Base-by-base conservation (phyloP, 495 filamentous ascomycete genomes). In the Acidomyces sp. region DNA sequence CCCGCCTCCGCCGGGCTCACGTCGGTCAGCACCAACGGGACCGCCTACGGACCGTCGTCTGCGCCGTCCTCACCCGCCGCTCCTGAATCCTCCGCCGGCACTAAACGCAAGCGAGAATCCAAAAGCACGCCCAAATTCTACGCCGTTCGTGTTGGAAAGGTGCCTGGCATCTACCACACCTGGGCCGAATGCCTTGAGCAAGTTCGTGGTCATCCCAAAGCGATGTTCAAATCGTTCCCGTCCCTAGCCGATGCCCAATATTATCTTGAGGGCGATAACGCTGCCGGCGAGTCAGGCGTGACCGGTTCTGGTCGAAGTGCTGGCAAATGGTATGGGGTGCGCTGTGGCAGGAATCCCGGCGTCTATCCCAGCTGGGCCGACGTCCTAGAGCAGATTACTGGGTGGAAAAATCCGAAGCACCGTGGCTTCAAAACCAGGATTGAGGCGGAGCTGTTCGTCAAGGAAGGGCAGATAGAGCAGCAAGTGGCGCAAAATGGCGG, bases 281-380 rank as follows among this genome's bases (percentile, higher is more conserved):
- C 52, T 26, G 33, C 21, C 20, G 43, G 15, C 17, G 24, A 9
- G 16, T 31, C 16, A 11, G 41, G 42, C 10, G 16, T 19, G 7
- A 37, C 29, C 15, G 21, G 12, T 4, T 30, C 9, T 12, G 18
- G 15, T 2, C 23, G 33, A 21, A 38, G 2, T 7, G 28, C 25
- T 33, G 18, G 34, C 20, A 76, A 72, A 53, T 96, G 75, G 56
- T 97, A 97, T 52, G 90, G 72, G 6, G 79, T 97, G n/a, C 84
- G 78, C 29, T 69, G 72, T 41, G 90, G 90, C 30, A 70, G 74
- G 41, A 63, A 68, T n/a, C 82, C 87, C 0, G 88, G 90, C 3
- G 78, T 97, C 2, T 97, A 94, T 59, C 81, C 78, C 4, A 76
- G 87, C 40, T 97, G 87, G 87, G 55, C 67, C n/a, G 69, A 69